Evolutionary conservation across 345 rosid genomes (phyloP), one percentile per base, ranked within the genome.

Genomic region (Luvunga scandens): DNA sequence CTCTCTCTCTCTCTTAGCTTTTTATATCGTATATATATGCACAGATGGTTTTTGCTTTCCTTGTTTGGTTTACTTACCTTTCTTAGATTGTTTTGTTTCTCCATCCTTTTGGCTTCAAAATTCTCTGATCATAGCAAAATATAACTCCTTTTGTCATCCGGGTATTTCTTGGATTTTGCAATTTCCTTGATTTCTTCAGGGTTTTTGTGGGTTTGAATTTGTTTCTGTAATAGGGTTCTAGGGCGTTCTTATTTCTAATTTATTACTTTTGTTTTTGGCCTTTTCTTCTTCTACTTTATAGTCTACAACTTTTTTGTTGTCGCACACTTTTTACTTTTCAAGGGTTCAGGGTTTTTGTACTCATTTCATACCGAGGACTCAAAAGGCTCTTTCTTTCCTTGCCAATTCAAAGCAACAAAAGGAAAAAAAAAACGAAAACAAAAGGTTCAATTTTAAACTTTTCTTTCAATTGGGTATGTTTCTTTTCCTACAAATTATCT

Each of bases 341-440:
- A 45, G 87, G 92, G 89, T 89, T 92, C 85, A 86, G 88, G 90
- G 91, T 84, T 83, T 86, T 84, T 68, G 8, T 62, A 28, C 64
- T 38, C 18, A 24, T 39, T 64, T 67, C 13, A 8, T 39, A 22
- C 42, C 21, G 45, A 9, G 6, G 66, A 18, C 48, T 22, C 21
- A 50, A 16, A 50, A 18, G 21, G 22, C 21, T 16, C 24, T 30
- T 45, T 71, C 67, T n/a, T 72, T 73, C 64, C 22, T 42, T 25
- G 42, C 50, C 45, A 69, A 30, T 63, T 72, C 25, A 30, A 24
- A 16, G 22, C 39, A 56, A 2, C 57, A 18, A 18, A 14, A 50
- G 7, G 0, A n/a, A 57, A 57, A 22, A 36, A 38, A 31, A 31
- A 31, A 31, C 1, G 3, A 31, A 31, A 8, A 13, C 72, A 70